Evolutionary conservation across 225 moss, liverwort and hornwort species (phyloP).

Genomic region (Takakia lepidozioides): DNA sequence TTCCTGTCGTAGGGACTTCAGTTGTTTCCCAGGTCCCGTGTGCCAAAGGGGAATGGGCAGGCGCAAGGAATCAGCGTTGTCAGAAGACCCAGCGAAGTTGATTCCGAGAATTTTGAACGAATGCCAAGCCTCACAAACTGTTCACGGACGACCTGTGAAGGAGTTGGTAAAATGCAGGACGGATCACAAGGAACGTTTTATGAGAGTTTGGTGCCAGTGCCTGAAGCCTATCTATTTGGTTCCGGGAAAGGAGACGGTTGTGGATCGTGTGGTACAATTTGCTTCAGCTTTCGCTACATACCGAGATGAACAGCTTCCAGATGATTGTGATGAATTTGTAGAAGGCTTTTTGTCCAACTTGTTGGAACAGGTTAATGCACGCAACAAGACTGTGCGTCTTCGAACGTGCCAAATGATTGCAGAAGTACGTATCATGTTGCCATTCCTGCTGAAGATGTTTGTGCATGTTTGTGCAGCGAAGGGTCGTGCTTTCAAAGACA

Average conservation of each 20-base stretch:
- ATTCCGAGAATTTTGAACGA: conserved; percentile 64
- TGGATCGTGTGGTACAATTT: conserved; percentile 65
- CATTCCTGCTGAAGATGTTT: not conserved
- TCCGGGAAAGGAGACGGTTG: conserved; percentile 55
- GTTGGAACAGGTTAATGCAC: conserved; percentile 47
- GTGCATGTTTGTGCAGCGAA: no score
- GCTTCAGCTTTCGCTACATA: conserved; percentile 54
- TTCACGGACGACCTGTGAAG: conserved; percentile 56
- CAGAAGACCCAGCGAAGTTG: no score
- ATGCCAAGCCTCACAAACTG: conserved; percentile 48
- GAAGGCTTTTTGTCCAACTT: conserved; percentile 58
- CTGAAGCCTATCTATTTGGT: conserved; percentile 69
- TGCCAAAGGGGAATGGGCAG: no score
- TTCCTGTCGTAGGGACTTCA: no score
- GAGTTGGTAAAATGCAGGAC: conserved; percentile 72
- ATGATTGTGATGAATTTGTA: conserved; percentile 73
- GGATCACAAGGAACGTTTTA: conserved; percentile 37
- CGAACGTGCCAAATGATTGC: conserved; percentile 81
- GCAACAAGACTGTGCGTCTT: conserved; percentile 65
- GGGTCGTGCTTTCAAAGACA: no score
- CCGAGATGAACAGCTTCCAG: conserved; percentile 47
- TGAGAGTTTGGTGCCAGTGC: conserved; percentile 40
- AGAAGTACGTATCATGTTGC: conserved; percentile 36
- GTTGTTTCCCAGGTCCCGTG: no score
- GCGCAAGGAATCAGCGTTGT: no score